A percentile compares a stretch with the other conserved stretches of the same genome.
phyloP scores from a whole-genome alignment of 2,329 filamentous ascomycete species.

The Ascocoryne sarcoides region DNA sequence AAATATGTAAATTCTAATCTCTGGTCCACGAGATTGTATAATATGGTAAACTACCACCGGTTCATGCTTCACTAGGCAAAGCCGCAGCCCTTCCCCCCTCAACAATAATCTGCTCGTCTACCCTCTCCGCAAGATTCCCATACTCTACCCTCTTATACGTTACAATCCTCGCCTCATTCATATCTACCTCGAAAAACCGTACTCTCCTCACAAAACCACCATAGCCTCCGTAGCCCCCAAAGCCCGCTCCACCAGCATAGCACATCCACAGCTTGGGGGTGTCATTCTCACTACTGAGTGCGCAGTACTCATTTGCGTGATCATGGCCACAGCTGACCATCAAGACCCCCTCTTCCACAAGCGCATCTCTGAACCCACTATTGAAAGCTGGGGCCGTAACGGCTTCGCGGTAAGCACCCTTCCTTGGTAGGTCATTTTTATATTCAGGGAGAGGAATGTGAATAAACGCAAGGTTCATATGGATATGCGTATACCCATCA shows the following conservation, averaged over 20 bases:
- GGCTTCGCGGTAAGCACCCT: constrained; percentile 71
- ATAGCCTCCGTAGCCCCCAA: constrained; percentile 93
- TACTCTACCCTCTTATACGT: constrained; percentile 89
- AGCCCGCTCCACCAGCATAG: constrained; percentile 84
- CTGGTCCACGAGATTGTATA: too few relatives aligned
- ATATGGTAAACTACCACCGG: too few relatives aligned
- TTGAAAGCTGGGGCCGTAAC: constrained; percentile 87
- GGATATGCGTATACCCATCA: constrained; percentile 77
- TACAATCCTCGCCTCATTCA: constrained; percentile 76
- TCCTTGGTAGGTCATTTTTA: constrained; percentile 46
- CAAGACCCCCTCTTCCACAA: constrained; percentile 76
- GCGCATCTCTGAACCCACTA: constrained; percentile 82
- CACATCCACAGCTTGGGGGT: constrained; percentile 91
- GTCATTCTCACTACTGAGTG: constrained; percentile 41
- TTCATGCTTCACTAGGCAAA: neutral
- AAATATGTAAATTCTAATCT: too few relatives aligned
- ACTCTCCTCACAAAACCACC: constrained; percentile 75
- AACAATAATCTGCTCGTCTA: constrained; percentile 60
- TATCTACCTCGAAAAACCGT: constrained; percentile 86
- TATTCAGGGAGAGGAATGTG: constrained; percentile 96
- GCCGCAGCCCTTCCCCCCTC: constrained; percentile 41
- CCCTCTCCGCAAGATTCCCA: constrained; percentile 41
- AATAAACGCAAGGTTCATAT: constrained; percentile 95
- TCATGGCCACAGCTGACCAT: constrained; percentile 92
- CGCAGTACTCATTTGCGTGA: constrained; percentile 95